These are phyloP conservation scores for Ceratobasidium sp. DNA, from an alignment of 1,284 basidiomycete species.

Conservation along the genomic window DNA sequence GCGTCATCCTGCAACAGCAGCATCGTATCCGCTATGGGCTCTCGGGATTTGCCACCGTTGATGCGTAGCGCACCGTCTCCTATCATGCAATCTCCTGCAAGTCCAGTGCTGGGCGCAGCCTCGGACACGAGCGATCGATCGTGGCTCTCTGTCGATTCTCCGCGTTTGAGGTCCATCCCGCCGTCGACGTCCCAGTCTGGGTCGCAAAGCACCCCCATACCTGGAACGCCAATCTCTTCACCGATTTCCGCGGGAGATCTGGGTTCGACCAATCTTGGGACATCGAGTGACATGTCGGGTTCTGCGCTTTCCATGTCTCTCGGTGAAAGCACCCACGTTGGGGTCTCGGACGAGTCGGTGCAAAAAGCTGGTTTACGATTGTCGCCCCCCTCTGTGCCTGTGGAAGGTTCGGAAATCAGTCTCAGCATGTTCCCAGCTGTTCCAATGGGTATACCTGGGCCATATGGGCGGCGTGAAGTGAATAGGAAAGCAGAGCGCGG, in stretches of 20 bases:
- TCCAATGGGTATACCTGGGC: not conserved
- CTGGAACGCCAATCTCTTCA: not conserved
- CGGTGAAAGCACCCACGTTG: not conserved
- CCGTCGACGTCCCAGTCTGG: not conserved
- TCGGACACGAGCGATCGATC: not conserved
- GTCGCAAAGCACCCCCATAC: constrained; percentile 6
- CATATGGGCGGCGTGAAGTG: not conserved
- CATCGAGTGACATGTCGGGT: constrained; percentile 29
- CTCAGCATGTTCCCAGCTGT: constrained; percentile 29
- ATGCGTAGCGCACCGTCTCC: constrained; percentile 27
- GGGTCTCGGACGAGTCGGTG: too few relatives aligned
- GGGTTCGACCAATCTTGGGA: not conserved
- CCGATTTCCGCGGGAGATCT: not conserved
- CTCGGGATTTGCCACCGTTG: not conserved
- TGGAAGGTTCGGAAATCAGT: not conserved
- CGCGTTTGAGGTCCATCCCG: constrained; percentile 6
- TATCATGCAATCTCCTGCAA: constrained; percentile 1
- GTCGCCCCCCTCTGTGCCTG: not conserved
- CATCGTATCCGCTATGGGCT: not conserved
- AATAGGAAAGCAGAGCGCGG: not conserved
- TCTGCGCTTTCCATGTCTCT: too few relatives aligned
- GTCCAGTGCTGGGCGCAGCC: not conserved
- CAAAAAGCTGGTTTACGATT: not conserved
- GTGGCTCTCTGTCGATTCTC: not conserved
- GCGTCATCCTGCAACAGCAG: not conserved